Conservation (phyloP, 2,329 filamentous ascomycete species). For the Penicillium rolfsii region DNA sequence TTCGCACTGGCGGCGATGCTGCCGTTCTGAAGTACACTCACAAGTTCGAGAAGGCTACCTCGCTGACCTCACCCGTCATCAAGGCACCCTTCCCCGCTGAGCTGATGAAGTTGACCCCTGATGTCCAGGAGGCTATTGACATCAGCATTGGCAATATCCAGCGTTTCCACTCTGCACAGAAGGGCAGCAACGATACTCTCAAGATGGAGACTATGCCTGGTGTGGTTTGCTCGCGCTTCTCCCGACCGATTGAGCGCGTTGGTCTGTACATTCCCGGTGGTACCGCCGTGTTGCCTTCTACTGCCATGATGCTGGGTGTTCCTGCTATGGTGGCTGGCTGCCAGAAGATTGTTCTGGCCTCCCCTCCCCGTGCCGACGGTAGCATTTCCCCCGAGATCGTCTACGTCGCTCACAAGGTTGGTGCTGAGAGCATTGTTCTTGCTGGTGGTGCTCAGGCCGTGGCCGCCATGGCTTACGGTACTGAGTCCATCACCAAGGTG, state of each 20-base stretch:
- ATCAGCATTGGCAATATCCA: slow-evolving; percentile 91
- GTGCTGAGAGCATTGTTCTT: slow-evolving; percentile 92
- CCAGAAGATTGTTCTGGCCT: slow-evolving; percentile 90
- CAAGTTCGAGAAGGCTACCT: slow-evolving; percentile 96
- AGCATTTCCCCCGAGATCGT: slow-evolving; percentile 95
- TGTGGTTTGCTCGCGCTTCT: slow-evolving; percentile 91
- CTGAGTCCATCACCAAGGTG: slow-evolving; percentile 90
- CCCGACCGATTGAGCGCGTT: slow-evolving; percentile 90
- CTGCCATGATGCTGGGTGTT: slow-evolving; percentile 96
- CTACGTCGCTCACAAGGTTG: slow-evolving; percentile 95
- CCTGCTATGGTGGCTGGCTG: slow-evolving; percentile 97
- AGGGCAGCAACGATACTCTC: slow-evolving; percentile 74
- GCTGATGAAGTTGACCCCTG: slow-evolving; percentile 80
- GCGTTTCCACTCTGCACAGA: slow-evolving; percentile 90
- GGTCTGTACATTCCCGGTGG: slow-evolving; percentile 95
- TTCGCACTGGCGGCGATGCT: slow-evolving; percentile 80
- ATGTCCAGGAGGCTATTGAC: slow-evolving; percentile 92
- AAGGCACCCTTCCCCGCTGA: slow-evolving; percentile 83
- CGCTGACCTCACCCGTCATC: slow-evolving; percentile 83
- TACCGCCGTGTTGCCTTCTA: slow-evolving; percentile 94
- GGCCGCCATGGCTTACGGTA: slow-evolving; percentile 96
- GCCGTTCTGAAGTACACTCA: slow-evolving; percentile 91
- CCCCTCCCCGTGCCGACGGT: slow-evolving; percentile 85
- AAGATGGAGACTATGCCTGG: slow-evolving; percentile 97
- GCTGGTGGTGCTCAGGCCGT: slow-evolving; percentile 95